Evolutionary conservation across 1,284 basidiomycete species (phyloP).

Genomic region (Trichosporon coremiiforme): DNA sequence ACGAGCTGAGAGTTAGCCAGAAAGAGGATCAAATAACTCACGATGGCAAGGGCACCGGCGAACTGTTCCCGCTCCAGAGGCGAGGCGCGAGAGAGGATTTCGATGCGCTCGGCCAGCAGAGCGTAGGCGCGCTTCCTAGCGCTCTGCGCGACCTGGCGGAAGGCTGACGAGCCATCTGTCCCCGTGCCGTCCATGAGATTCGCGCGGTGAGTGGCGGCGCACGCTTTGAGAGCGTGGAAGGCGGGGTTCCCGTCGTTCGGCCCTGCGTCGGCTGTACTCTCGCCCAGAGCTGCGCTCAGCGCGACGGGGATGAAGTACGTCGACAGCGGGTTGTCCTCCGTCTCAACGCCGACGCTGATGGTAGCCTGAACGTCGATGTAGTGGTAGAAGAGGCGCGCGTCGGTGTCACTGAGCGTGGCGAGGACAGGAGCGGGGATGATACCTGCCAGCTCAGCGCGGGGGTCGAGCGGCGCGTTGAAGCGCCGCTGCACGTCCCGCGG

Average conservation of each 20-base stretch:
- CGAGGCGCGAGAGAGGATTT: background rate
- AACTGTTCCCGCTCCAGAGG: constrained; percentile 25
- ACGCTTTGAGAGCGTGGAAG: constrained; percentile 27
- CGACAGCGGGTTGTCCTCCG: constrained; percentile 23
- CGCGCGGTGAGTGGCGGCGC: constrained; percentile 28
- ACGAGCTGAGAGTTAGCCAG: constrained; percentile 23
- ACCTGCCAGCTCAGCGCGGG: constrained; percentile 22
- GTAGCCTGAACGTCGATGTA: constrained; percentile 29
- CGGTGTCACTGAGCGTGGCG: constrained; percentile 26
- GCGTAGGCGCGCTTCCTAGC: constrained; percentile 24
- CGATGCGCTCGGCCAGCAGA: constrained; percentile 16
- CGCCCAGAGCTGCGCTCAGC: constrained; percentile 21
- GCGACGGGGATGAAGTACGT: constrained; percentile 27
- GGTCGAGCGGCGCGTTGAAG: constrained; percentile 27
- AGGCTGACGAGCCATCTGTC: constrained; percentile 13
- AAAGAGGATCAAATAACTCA: background rate
- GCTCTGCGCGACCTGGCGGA: constrained; percentile 25
- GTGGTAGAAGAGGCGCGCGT: constrained; percentile 26
- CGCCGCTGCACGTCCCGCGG: constrained; percentile 28
- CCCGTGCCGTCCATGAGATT: constrained; percentile 31
- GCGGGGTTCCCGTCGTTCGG: constrained; percentile 27
- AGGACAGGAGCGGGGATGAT: constrained; percentile 21
- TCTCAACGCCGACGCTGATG: constrained; percentile 24
- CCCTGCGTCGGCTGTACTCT: constrained; percentile 2
- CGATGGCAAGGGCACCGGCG: constrained; percentile 20